Evolutionary conservation across 2,329 filamentous ascomycete genomes (phyloP).

Genomic region (Ambrosiella beaveri): DNA sequence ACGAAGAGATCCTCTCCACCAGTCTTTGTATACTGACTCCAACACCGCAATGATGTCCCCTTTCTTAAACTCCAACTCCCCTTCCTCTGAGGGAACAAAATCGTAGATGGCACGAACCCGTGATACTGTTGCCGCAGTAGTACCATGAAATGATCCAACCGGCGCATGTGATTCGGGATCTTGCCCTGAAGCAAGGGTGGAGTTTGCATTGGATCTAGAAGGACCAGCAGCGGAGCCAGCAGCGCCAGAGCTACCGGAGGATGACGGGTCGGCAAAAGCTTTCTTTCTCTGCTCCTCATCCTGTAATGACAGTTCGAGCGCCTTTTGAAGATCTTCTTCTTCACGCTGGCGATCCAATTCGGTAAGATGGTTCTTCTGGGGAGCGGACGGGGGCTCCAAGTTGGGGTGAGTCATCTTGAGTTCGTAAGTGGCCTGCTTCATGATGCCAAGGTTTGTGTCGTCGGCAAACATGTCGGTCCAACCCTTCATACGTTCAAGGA

Average conservation of each 20-base stretch:
- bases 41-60: slow-evolving; percentile 94
- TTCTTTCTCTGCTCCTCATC: slow-evolving; percentile 55
- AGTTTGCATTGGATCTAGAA: not conserved
- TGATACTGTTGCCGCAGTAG: slow-evolving; percentile 89
- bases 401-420: slow-evolving; percentile 75
- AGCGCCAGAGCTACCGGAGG: slow-evolving; percentile 16
- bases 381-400: slow-evolving; percentile 78
- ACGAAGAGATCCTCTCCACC: slow-evolving; percentile 92
- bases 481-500: slow-evolving; percentile 86
- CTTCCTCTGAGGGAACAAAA: slow-evolving; percentile 83
- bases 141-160: slow-evolving; percentile 48
- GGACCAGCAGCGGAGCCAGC: slow-evolving; percentile 20
- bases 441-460: slow-evolving; percentile 85
- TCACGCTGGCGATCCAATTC: slow-evolving; percentile 83
- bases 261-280: slow-evolving; percentile 20
- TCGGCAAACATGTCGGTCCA: slow-evolving; percentile 90
- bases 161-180: slow-evolving; percentile 28
- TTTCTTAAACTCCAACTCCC: slow-evolving; percentile 89
- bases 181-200: not conserved
- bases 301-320: slow-evolving; percentile 77
- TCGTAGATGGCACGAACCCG: slow-evolving; percentile 86
- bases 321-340: slow-evolving; percentile 94
- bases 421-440: slow-evolving; percentile 85
- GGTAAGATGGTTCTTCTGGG: slow-evolving; percentile 81
- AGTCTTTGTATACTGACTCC: slow-evolving; percentile 97